Base-by-base conservation (phyloP, 1,284 basidiomycete genomes). In the Trichosporon faecale region DNA sequence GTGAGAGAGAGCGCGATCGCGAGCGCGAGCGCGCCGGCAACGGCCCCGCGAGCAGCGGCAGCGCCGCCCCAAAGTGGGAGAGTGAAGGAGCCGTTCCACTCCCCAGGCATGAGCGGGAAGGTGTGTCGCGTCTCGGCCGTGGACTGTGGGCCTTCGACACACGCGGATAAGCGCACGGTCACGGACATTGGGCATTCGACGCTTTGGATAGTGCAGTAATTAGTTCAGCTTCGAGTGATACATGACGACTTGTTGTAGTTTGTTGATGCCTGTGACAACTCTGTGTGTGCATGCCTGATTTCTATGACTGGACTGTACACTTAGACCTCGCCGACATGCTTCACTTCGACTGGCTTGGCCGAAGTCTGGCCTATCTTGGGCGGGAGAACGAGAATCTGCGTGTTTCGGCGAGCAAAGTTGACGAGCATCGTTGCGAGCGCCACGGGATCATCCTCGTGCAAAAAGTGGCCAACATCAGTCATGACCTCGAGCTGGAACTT, bases 401-500 rank as follows among this genome's bases (percentile, higher is more conserved):
- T 94, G 79, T 98, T 97, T 64, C 95, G 85, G 77, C 87, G 88
- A 94, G 94, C 98, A 80, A 98, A 98, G 65, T 93, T 90, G 2
- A 94, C 87, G 60, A 98, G 79, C 33, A 92, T 89, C 71, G 91
- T 88, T 0, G 95, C 94, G 1, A 95, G 85, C 21, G 86, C 86
- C 1, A 86, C 89, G 0, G 95, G 95, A 75, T 95, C 89, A 77
- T 98, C 95, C 91, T 98, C 95, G 68, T 98, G 96, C 57, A 99
- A 82, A 84, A 96, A 92, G 79, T 99, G 96, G 0, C 96, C 96
- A 0, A 94, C 93, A 23, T 89, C 89, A 3, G 88, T 88, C 73
- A 97, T 88, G 29, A 98, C 94, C 25, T 89, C 90, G 76, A 98
- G 87, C 83, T 98, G 96, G 84, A 98, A 98, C 81, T 98, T 98